Base-by-base conservation (phyloP, 331 rosid genomes). In the Pyrus hybrid region DNA sequence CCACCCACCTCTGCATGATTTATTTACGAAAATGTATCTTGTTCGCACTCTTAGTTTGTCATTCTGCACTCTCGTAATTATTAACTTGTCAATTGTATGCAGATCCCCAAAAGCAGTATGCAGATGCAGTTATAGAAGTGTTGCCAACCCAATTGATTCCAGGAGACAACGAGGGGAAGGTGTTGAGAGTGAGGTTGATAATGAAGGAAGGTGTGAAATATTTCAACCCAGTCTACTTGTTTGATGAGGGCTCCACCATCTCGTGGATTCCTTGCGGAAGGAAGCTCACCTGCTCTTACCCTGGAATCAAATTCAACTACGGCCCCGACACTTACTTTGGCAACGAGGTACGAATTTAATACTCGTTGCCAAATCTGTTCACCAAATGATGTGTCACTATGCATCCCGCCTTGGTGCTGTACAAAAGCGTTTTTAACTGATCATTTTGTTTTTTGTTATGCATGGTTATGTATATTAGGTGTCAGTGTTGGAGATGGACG, bases 241-340 rank as follows among this genome's bases (percentile, higher is more conserved):
- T 94, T 73, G 99, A 94, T 82, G 97, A 94, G 6, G 99, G 99
- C 77, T 94, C 99, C 1, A 83, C 97, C 73, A 79, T 94, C 76
- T 87, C 97, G 2, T 94, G 99, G 99, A 92, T 94, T 30, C 99
- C 99, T 2, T 94, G 99, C 76, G 99, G 99, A 67, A 92, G 99
- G 75, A 94, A 94, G 79, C 99, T 94, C 63, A 94, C 99, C 63
- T 94, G 99, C 90, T 94, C 99, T 60, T 94, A 92, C 76, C 99
- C 99, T 73, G 99, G 99, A 75, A 94, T 94, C 91, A 94, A 92
- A 47, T 92, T 94, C 77, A 70, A 80, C 84, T 92, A 94, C 67
- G 93, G 97, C 68, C 99, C 99, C 13, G 97, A 94, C 30, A 16
- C 79, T 57, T 94, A 92, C 83, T 92, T 16, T 63, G 86, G 89